phyloP scores from a whole-genome alignment of 306 rosid genomes.

The Cyclanthera cordifolia region DNA sequence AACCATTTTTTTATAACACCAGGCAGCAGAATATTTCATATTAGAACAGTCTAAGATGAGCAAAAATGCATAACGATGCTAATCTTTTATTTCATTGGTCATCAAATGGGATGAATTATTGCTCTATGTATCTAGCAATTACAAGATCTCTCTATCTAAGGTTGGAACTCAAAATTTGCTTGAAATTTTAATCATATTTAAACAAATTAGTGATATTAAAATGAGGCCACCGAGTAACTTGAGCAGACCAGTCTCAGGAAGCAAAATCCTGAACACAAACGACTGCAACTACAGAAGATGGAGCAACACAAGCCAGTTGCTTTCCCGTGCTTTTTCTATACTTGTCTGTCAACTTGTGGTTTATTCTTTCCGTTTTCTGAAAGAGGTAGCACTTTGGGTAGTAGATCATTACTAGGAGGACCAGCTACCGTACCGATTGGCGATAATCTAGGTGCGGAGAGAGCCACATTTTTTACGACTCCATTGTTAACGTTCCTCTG shows the following conservation, averaged over 20 bases:
- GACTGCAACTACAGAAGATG: neutral
- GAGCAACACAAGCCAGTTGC: neutral
- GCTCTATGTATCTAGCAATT: slow-evolving; percentile 19
- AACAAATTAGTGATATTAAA: slow-evolving; percentile 25
- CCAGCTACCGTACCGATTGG: neutral
- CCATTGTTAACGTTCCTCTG: neutral
- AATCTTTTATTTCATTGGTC: slow-evolving; percentile 1
- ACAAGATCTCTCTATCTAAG: slow-evolving; percentile 36
- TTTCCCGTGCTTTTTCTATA: neutral
- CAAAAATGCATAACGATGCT: neutral
- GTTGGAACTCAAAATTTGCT: slow-evolving; percentile 35
- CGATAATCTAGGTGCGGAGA: neutral
- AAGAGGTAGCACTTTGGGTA: neutral
- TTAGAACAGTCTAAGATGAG: neutral
- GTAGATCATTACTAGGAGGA: neutral
- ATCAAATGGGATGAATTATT: slow-evolving; percentile 9
- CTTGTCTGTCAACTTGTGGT: slow-evolving; percentile 1
- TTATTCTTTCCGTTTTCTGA: slow-evolving; percentile 8
- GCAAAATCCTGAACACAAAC: neutral
- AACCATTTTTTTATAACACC: too few relatives aligned
- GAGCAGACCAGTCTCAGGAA: neutral
- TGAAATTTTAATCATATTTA: slow-evolving; percentile 22
- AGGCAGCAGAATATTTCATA: neutral
- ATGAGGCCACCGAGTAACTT: neutral
- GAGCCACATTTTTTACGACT: neutral